Conservation (phyloP, 1,284 basidiomycete species). For the Pseudozyma sp. region DNA sequence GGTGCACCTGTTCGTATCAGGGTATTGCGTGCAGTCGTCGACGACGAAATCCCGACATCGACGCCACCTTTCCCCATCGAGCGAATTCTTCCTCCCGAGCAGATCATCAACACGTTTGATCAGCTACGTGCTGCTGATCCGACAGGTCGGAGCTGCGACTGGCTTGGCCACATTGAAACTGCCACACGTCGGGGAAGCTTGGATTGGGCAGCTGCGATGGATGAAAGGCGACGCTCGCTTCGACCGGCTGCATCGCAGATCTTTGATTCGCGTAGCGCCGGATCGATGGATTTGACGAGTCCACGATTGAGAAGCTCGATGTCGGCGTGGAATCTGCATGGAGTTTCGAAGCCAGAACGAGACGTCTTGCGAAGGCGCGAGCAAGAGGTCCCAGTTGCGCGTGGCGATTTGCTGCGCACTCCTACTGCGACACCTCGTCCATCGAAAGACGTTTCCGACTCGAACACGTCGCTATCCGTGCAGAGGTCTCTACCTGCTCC, state of each 20-base stretch:
- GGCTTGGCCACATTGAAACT: constrained; percentile 28
- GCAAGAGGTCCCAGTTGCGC: not conserved
- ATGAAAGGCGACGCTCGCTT: not conserved
- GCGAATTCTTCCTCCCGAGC: constrained; percentile 53
- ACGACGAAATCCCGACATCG: not conserved
- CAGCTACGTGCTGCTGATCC: constrained; percentile 37
- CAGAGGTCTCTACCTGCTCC: constrained; percentile 27
- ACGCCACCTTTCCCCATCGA: constrained; percentile 24
- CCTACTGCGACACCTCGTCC: no score
- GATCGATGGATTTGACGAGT: constrained; percentile 3
- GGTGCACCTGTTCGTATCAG: not conserved
- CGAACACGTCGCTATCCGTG: not conserved
- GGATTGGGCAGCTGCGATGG: constrained; percentile 10
- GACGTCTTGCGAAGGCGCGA: not conserved
- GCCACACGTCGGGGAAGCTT: constrained; percentile 12
- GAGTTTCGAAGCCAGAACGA: not conserved
- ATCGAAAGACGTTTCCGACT: no score
- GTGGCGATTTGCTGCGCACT: no score
- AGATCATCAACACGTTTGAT: constrained; percentile 52
- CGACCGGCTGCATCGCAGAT: constrained; percentile 13
- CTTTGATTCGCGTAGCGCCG: constrained; percentile 5
- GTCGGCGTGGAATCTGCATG: constrained; percentile 19
- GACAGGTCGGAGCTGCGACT: constrained; percentile 22
- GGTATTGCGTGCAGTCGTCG: not conserved
- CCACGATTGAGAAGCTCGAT: constrained; percentile 10